phyloP scores from a whole-genome alignment of 1,139 yeast species.

The Pichia sp. region DNA sequence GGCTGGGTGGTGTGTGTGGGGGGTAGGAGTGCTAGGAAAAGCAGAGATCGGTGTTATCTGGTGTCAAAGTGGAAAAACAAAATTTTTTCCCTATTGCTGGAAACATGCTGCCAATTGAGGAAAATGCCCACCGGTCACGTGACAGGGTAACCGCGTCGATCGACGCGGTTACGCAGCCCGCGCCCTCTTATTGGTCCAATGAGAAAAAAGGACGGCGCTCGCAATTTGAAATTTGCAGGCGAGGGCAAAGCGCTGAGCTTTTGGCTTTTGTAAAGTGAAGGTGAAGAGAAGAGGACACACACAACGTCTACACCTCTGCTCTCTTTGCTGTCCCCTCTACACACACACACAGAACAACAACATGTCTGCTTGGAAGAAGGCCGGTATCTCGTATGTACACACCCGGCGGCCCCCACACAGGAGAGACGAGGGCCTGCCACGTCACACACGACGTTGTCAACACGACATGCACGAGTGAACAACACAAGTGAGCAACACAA shows the following conservation, averaged over 20 bases:
- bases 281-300: not conserved
- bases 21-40: too few species aligned
- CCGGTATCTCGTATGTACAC: slow-evolving; percentile 63
- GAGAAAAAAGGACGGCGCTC: not conserved
- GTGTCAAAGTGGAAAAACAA: too few species aligned
- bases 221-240: not conserved
- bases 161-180: slow-evolving; percentile 24
- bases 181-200: not conserved
- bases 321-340: not conserved
- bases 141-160: too few species aligned
- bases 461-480: too few species aligned
- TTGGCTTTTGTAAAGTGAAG: too few species aligned
- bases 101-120: not conserved
- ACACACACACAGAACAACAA: not conserved
- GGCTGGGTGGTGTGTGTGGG: not conserved
- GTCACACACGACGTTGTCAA: not conserved
- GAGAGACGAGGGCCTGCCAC: not conserved
- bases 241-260: too few species aligned
- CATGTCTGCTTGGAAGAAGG: slow-evolving; percentile 78
- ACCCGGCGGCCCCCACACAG: too few species aligned
- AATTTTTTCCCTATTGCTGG: too few species aligned
- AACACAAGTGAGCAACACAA: too few species aligned
- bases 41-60: too few species aligned
- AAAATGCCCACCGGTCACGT: too few species aligned
- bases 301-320: not conserved